Percentiles rank a stretch among this genome's conserved stretches.
Evolutionary conservation across 306 rosid species (phyloP).

Genomic region (Quercus wislizeni): DNA sequence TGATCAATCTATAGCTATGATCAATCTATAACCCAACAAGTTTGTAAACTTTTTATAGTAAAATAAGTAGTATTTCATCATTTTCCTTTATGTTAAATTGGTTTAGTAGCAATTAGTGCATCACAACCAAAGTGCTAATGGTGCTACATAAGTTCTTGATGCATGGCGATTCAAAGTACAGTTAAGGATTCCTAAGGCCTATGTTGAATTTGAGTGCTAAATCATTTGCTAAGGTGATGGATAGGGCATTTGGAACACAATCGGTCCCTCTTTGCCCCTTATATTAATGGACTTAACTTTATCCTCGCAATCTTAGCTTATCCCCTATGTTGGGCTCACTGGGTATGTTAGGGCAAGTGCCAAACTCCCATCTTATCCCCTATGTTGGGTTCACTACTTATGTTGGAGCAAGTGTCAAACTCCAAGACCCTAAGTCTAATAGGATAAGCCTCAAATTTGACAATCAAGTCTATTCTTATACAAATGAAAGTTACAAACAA

Average conservation of each 20-base stretch:
- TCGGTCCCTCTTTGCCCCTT: conserved; percentile 70
- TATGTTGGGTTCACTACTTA: conserved; percentile 92
- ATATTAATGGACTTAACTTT: conserved; percentile 51
- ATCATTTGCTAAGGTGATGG: conserved; percentile 47
- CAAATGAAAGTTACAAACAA: not conserved
- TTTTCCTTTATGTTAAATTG: too few species aligned
- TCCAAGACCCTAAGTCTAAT: conserved; percentile 34
- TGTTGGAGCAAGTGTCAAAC: conserved; percentile 67
- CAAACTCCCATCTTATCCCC: conserved; percentile 60
- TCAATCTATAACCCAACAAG: too few species aligned
- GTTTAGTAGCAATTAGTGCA: too few species aligned
- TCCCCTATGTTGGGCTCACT: conserved; percentile 90
- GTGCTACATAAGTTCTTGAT: not conserved
- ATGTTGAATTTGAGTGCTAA: conserved; percentile 48
- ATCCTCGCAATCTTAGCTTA: conserved; percentile 60
- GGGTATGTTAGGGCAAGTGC: conserved; percentile 84
- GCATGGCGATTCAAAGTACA: conserved; percentile 53
- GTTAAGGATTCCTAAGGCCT: conserved; percentile 82
- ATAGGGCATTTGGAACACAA: conserved; percentile 47
- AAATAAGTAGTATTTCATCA: too few species aligned
- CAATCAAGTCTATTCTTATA: not conserved
- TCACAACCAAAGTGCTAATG: too few species aligned
- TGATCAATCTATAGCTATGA: too few species aligned
- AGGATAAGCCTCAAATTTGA: conserved; percentile 27
- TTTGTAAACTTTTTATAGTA: too few species aligned